Percentiles rank a stretch among this genome's conserved stretches.
Evolutionary conservation across 805 yeast genomes (phyloP).

Genomic region (Cephaloascus fragrans): DNA sequence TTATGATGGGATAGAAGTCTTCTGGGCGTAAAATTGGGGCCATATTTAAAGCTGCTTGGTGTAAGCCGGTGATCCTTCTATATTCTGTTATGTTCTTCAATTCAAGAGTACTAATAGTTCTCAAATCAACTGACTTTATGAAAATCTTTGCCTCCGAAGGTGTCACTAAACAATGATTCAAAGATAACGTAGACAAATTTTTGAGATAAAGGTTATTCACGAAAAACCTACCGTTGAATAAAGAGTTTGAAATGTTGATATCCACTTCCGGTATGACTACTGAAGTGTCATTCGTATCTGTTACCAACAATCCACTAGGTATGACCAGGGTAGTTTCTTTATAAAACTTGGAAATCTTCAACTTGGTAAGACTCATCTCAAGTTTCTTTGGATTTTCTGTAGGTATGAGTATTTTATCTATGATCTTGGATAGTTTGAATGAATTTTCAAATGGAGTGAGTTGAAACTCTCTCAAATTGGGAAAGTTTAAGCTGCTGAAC

Average conservation of each 20-base stretch:
- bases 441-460: conserved; percentile 24
- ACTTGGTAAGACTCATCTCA: conserved; percentile 6
- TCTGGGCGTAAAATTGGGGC: conserved; percentile 5
- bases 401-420: conserved; percentile 4
- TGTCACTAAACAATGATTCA: neutral
- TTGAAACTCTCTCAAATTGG: conserved; percentile 19
- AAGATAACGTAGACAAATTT: neutral
- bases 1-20: too few relatives aligned
- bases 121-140: conserved; percentile 7
- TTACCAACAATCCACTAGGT: too few relatives aligned
- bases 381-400: conserved; percentile 15
- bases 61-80: conserved; percentile 6
- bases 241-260: neutral
- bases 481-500: conserved; percentile 8
- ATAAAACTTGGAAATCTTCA: neutral
- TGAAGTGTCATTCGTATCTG: neutral
- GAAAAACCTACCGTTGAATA: neutral
- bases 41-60: conserved; percentile 4
- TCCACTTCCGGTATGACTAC: neutral
- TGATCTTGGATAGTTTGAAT: conserved; percentile 12
- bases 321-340: too few relatives aligned
- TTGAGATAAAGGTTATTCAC: neutral
- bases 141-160: neutral
- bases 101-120: conserved; percentile 15
- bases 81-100: conserved; percentile 26